A percentile compares a stretch with the other conserved stretches of the same genome.
phyloP scores from a whole-genome alignment of 1,139 yeast species.

The Taphrina communis region DNA sequence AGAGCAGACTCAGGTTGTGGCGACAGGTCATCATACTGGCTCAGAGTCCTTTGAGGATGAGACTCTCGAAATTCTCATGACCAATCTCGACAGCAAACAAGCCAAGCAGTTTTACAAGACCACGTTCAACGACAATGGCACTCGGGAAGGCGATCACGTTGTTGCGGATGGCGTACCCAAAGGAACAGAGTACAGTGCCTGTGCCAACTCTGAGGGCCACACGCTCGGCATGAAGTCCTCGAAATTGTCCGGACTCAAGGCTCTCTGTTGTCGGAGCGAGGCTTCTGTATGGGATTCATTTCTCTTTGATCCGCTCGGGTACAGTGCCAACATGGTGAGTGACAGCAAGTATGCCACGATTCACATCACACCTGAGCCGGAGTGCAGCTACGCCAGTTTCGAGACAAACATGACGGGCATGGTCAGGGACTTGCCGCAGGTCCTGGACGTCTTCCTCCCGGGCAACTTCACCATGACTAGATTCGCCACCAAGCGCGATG shows the following conservation, averaged over 20 bases:
- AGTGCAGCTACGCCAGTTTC: conserved; percentile 95
- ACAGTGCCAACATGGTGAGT: conserved; percentile 79
- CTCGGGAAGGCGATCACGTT: conserved; percentile 41
- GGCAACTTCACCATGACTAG: conserved; percentile 76
- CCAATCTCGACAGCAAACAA: conserved; percentile 68
- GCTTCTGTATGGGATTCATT: conserved; percentile 67
- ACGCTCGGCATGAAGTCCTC: conserved; percentile 73
- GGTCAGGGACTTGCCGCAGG: conserved; percentile 52
- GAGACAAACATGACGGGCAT: conserved; percentile 74
- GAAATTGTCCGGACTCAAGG: conserved; percentile 64
- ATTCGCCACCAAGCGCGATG: conserved; percentile 56
- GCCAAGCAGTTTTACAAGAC: conserved; percentile 69
- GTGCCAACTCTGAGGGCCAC: conserved; percentile 71
- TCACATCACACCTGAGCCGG: conserved; percentile 91
- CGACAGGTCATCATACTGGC: conserved; percentile 35
- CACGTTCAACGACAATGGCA: conserved; percentile 47
- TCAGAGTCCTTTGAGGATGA: conserved; percentile 59
- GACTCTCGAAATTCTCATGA: conserved; percentile 90
- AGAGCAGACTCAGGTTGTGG: conserved; percentile 46
- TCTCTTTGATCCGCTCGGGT: conserved; percentile 96
- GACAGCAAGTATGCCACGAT: conserved; percentile 71
- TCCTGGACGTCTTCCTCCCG: conserved; percentile 73
- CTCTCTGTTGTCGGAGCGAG: conserved; percentile 55
- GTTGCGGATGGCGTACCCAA: conserved; percentile 20
- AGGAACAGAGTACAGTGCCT: conserved; percentile 21